Conservation (phyloP, 805 yeast species). For the Cyberlindnera petersonii region DNA sequence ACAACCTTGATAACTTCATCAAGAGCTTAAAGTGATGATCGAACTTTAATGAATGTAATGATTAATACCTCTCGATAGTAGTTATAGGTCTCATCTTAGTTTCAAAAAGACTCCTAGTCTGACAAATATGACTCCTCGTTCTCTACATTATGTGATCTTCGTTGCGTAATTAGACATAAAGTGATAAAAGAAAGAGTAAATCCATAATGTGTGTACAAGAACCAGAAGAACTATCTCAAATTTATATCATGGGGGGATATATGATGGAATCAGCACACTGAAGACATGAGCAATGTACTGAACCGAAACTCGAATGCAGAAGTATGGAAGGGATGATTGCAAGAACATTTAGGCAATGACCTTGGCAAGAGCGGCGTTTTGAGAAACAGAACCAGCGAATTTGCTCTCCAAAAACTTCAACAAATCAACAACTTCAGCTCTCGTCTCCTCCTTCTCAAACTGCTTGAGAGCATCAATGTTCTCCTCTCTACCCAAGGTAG, state of each 20-base stretch:
- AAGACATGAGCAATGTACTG: too few relatives aligned
- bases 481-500: constrained; percentile 84
- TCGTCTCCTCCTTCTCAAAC: constrained; percentile 67
- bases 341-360: constrained; percentile 23
- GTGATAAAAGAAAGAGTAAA: too few relatives aligned
- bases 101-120: too few relatives aligned
- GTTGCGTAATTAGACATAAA: too few relatives aligned
- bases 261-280: too few relatives aligned
- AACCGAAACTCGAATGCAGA: not conserved
- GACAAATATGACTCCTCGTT: too few relatives aligned
- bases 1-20: constrained; percentile 88
- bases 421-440: constrained; percentile 60
- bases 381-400: constrained; percentile 59
- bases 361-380: constrained; percentile 33
- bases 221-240: too few relatives aligned
- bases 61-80: too few relatives aligned
- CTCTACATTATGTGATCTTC: too few relatives aligned
- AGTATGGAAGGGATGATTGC: not conserved
- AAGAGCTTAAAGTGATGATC: constrained; percentile 47
- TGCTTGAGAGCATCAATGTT: constrained; percentile 74
- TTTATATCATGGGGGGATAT: too few relatives aligned
- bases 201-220: too few relatives aligned
- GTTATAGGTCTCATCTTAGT: too few relatives aligned
- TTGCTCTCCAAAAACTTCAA: constrained; percentile 68
- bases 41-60: constrained; percentile 6